These are phyloP conservation scores for Aureobasidium namibiae DNA, from an alignment of 2,329 filamentous ascomycete genomes.

Conservation along the genomic window DNA sequence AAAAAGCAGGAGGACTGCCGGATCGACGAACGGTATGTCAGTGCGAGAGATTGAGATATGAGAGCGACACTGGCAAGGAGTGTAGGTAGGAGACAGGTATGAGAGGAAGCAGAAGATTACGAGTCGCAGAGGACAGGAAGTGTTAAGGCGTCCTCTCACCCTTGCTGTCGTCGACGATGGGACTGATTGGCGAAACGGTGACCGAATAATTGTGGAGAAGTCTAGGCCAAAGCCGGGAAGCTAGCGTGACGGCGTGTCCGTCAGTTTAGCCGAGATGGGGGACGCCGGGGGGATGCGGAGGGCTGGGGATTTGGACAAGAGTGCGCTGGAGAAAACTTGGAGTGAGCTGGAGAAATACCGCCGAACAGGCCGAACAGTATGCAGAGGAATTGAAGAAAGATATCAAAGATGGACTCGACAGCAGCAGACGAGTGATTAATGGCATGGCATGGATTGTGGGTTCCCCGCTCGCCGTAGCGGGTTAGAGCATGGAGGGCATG, in stretches of 20 bases:
- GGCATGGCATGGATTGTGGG: neutral
- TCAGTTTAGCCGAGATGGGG: constrained; percentile 8
- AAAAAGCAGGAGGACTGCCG: neutral
- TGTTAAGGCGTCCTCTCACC: constrained; percentile 9
- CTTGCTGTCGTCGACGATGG: constrained; percentile 7
- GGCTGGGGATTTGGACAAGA: neutral
- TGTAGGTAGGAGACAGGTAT: neutral
- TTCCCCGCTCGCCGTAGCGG: neutral
- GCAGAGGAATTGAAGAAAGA: neutral
- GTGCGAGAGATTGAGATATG: neutral
- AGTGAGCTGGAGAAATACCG: constrained; percentile 10
- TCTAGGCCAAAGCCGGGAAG: constrained; percentile 4
- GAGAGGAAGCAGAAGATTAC: neutral
- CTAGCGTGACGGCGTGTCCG: neutral
- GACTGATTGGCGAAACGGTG: constrained; percentile 10
- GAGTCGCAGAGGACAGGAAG: neutral
- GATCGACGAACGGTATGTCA: neutral
- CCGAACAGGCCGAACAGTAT: neutral
- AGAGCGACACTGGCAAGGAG: neutral
- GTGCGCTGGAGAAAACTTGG: constrained; percentile 6
- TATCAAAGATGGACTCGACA: neutral
- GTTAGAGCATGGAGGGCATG: neutral
- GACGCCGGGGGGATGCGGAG: neutral
- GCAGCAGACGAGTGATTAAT: neutral
- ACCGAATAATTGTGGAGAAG: constrained; percentile 8